Evolutionary conservation across 306 rosid species (phyloP), one percentile per base, ranked within the genome.

Genomic region (Cicer bijugum): DNA sequence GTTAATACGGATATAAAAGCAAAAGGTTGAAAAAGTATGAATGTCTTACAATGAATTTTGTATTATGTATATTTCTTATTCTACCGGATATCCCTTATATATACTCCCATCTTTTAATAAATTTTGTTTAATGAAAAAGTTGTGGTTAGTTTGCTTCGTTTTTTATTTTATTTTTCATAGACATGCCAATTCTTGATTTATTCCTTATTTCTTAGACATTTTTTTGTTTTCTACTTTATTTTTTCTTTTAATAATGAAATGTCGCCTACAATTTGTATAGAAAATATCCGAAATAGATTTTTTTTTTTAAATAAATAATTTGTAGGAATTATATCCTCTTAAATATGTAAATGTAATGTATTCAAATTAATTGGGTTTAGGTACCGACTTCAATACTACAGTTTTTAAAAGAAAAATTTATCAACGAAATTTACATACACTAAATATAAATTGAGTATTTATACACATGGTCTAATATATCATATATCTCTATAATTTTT

Each of bases 41-140:
- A 40, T 15, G 47, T 63, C 8, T 63, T 63, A 63, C 69, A 9
- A 63, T 63, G 35, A 63, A 40, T 39, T 14, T 2, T 40, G 48
- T 40, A 16, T 63, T 40, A 8, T 63, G 28, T 63, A 16, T 39
- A 39, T 63, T 63, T 39, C n/a, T 59, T 59, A 6, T 35, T 28
- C 16, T 59, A 59, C 2, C 9, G 65, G 39, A 28, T 58, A 28
- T 58, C 12, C 42, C 8, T 59, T 59, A 12, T 12, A 4, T 0
- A 16, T 16, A 0, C 52, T 47, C 23, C 58, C 1, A 52, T 52
- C 9, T 52, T 8, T 52, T 52, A 52, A 52, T 52, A 3, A 7
- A 40, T 40, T 40, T 40, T 40, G 7, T 40, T 6, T 8, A 40
- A 40, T 40, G 9, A 8, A 40, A 40, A 40, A 40, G 7, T 40